Percentiles rank a stretch among this genome's conserved stretches.
Evolutionary conservation across 2,329 filamentous ascomycete species (phyloP).

Genomic region (Epichloe gansuensis): DNA sequence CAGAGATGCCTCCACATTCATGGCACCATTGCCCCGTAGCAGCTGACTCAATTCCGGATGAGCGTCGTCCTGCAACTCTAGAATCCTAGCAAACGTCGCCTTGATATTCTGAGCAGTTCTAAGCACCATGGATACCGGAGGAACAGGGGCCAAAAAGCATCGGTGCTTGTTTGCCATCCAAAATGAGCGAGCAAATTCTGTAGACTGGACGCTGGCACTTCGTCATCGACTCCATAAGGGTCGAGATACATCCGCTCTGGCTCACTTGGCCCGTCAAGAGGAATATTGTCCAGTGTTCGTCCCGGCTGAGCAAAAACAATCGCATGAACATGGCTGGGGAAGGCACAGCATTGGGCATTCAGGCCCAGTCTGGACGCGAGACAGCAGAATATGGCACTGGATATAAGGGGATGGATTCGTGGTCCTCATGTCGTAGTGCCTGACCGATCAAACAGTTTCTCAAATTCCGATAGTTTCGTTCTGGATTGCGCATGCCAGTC

Average conservation of each 20-base stretch:
- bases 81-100: conserved; percentile 40
- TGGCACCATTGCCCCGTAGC: conserved; percentile 20
- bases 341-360: conserved; percentile 65
- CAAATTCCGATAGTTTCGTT: conserved; percentile 61
- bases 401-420: conserved; percentile 76
- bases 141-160: conserved; percentile 48
- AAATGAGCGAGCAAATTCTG: conserved; percentile 43
- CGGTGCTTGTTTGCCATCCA: conserved; percentile 29
- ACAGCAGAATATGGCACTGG: conserved; percentile 74
- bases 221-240: conserved; percentile 59
- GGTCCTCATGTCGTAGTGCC: conserved; percentile 57
- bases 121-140: conserved; percentile 55
- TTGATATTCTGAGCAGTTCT: conserved; percentile 69
- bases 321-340: conserved; percentile 76
- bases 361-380: conserved; percentile 65
- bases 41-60: conserved; percentile 21
- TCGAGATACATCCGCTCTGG: conserved; percentile 62
- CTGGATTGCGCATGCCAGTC: conserved; percentile 54
- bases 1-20: conserved; percentile 45
- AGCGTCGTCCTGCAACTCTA: conserved; percentile 17
- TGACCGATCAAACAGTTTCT: conserved; percentile 83
- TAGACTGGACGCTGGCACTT: conserved; percentile 50
- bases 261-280: conserved; percentile 26
- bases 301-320: conserved; percentile 54
- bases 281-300: conserved; percentile 44